Percentiles rank a stretch among this genome's conserved stretches.
Conservation (phyloP, 225 moss, liverwort and hornwort species). For the Physcomitrium patens region DNA sequence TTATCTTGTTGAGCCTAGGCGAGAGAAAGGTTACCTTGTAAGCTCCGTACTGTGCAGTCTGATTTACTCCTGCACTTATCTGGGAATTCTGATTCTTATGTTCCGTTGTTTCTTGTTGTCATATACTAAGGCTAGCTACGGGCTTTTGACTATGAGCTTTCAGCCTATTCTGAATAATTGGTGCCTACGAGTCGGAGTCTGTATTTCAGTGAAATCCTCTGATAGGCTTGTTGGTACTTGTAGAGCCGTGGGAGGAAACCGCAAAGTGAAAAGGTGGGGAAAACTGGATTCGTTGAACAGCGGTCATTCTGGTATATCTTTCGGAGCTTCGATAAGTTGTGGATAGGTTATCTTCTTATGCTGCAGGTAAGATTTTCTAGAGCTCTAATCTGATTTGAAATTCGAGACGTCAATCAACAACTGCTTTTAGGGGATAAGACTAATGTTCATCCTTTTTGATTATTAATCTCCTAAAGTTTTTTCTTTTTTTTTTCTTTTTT, state of each 20-base stretch:
- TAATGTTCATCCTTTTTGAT: not conserved
- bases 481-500: too few relatives aligned
- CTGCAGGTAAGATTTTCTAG: conserved; percentile 65
- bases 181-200: conserved; percentile 1
- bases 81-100: conserved; percentile 5
- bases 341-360: conserved; percentile 81
- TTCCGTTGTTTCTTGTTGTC: not conserved
- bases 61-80: conserved; percentile 19
- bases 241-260: conserved; percentile 60
- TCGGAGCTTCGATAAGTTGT: conserved; percentile 95
- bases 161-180: conserved; percentile 10
- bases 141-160: not conserved
- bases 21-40: conserved; percentile 54
- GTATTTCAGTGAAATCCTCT: not conserved
- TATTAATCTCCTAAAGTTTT: not conserved
- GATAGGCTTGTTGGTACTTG: conserved; percentile 27
- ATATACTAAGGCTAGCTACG: conserved; percentile 1
- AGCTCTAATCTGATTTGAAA: conserved; percentile 8
- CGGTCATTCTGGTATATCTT: conserved; percentile 88
- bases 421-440: not conserved
- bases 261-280: conserved; percentile 65
- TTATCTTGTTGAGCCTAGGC: conserved; percentile 53
- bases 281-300: conserved; percentile 88
- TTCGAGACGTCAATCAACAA: conserved; percentile 1
- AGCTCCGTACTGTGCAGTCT: conserved; percentile 27